Conservation (phyloP, 805 yeast genomes). For the Cyberlindnera lachancei region DNA sequence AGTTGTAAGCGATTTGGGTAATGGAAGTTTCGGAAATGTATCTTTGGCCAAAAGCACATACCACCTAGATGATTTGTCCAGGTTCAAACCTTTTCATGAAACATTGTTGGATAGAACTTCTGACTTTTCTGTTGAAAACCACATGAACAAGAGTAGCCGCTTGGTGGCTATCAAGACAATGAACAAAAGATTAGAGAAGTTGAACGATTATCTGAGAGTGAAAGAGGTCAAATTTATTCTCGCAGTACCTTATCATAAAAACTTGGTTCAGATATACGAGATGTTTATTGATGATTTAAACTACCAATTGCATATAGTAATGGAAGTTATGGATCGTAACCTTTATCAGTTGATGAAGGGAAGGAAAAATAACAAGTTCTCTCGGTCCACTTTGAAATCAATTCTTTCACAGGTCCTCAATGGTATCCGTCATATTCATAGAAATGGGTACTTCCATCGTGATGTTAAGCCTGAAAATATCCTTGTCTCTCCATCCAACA, state of each 20-base stretch:
- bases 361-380: constrained; percentile 45
- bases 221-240: constrained; percentile 65
- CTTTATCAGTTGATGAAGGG: constrained; percentile 68
- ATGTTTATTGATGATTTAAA: constrained; percentile 62
- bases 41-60: constrained; percentile 46
- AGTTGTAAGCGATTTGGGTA: constrained; percentile 49
- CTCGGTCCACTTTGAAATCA: constrained; percentile 53
- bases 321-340: constrained; percentile 85
- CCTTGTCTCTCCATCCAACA: constrained; percentile 51
- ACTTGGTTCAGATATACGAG: constrained; percentile 69
- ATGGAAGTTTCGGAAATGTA: constrained; percentile 73
- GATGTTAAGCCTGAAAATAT: constrained; percentile 95
- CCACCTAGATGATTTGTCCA: constrained; percentile 10
- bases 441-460: constrained; percentile 64
- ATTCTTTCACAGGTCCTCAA: constrained; percentile 63
- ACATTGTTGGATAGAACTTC: constrained; percentile 42
- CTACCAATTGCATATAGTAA: constrained; percentile 65
- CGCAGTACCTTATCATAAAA: constrained; percentile 61
- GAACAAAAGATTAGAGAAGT: constrained; percentile 44
- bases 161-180: constrained; percentile 79
- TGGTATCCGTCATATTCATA: constrained; percentile 80
- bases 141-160: constrained; percentile 26
- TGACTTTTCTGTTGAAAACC: constrained; percentile 24
- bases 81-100: constrained; percentile 14
- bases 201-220: constrained; percentile 49